Evolutionary conservation across 2,329 filamentous ascomycete species (phyloP), one percentile per base, ranked within the genome.

Genomic region (Scedosporium minutisporum): DNA sequence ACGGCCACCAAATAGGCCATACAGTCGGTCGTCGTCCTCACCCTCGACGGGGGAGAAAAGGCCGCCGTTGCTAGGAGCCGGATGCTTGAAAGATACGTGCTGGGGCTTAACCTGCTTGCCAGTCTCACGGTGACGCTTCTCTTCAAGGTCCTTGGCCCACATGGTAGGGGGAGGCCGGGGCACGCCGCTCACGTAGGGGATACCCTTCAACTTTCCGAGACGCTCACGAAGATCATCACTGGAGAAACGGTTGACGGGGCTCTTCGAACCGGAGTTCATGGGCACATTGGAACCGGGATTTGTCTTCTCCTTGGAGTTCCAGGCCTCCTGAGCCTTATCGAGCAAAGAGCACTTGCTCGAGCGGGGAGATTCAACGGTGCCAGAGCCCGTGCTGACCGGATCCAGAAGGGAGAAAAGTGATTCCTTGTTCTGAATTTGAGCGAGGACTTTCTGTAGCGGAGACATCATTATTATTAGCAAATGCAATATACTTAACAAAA

Each of bases 351-450:
- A 58, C 21, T 55, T 55, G 51, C 51, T 25, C 12, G 18, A 16
- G 10, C 23, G 25, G 25, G 59, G 59, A 10, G 59, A 61, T 12
- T 21, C 59, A 18, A 6, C 14, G n/a, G 21, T 38, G 14, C 12
- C 16, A 1, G n/a, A 25, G 7, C 21, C 51, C 12, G 27, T 6
- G 18, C 25, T n/a, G 14, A 57, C 10, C 18, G 25, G 18, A 12
- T 61, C 60, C 21, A 61, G 60, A 23, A 61, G 60, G 7, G 60
- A 55, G 27, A 62, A 62, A 6, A 62, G 53, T 7, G 33, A 41
- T 33, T 62, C 61, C 21, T 53, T 21, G 33, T 62, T 58, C 6
- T 16, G 21, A 7, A 62, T 65, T 63, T 61, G 60, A 6, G 16
- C 27, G 1, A 55, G 21, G 21, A 61, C 25, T 57, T 41, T 61